phyloP scores from a whole-genome alignment of 257 asterid species.

The Ilex asprella region DNA sequence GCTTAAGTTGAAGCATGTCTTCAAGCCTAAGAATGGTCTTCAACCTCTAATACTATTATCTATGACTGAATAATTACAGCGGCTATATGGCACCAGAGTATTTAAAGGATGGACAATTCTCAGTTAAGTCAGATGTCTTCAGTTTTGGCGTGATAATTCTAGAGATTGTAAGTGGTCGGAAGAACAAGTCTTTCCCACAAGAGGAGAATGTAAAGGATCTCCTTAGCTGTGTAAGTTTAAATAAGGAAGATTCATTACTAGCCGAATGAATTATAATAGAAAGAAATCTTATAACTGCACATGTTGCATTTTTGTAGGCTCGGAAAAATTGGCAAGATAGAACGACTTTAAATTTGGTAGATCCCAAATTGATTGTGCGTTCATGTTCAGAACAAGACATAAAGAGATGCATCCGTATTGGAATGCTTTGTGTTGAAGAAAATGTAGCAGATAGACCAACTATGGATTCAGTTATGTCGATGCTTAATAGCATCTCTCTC shows the following conservation, averaged over 20 bases:
- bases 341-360: neutral
- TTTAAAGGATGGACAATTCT: neutral
- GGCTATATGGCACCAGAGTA: neutral
- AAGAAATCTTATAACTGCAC: no score
- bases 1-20: no score
- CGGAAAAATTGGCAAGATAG: constrained; percentile 2
- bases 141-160: neutral
- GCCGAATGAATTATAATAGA: no score
- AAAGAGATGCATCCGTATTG: constrained; percentile 1
- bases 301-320: neutral
- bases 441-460: neutral
- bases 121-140: neutral
- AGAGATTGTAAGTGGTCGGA: neutral
- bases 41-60: no score
- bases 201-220: neutral
- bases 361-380: neutral
- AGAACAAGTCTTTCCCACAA: no score
- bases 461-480: constrained; percentile 4
- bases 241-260: no score
- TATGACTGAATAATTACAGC: neutral
- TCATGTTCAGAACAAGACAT: neutral
- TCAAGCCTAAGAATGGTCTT: no score
- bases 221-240: neutral
- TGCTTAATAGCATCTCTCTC: constrained; percentile 2
- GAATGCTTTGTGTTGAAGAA: constrained; percentile 5